phyloP scores from a whole-genome alignment of 2,329 filamentous ascomycete species.

The Colletotrichum shisoi region DNA sequence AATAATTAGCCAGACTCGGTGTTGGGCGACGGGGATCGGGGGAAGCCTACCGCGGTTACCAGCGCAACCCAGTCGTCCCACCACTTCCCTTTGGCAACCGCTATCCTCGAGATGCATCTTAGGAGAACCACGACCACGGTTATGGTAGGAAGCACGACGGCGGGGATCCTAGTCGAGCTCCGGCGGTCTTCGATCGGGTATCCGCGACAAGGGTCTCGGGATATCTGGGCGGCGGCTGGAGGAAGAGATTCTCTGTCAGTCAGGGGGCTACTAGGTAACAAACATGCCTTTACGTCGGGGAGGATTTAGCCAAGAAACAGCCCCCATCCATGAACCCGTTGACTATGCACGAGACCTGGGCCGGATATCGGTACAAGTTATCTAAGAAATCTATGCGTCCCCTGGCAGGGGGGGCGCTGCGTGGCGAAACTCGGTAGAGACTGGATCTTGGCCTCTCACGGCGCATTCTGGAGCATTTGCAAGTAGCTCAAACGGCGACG shows the following conservation, averaged over 20 bases:
- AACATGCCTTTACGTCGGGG: not conserved
- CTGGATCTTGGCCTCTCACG: constrained; percentile 12
- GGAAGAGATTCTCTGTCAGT: not conserved
- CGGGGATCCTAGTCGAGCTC: constrained; percentile 6
- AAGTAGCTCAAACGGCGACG: constrained; percentile 1
- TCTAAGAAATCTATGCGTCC: not conserved
- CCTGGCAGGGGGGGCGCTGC: not conserved
- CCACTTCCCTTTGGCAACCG: constrained; percentile 18
- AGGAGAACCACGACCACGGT: constrained; percentile 13
- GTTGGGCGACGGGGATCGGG: not conserved
- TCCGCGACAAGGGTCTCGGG: constrained; percentile 11
- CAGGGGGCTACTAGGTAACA: not conserved
- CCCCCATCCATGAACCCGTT: constrained; percentile 11
- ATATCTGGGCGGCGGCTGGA: constrained; percentile 1
- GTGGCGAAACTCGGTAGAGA: not conserved
- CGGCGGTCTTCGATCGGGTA: constrained; percentile 15
- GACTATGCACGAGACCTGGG: constrained; percentile 27
- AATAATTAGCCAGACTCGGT: not conserved
- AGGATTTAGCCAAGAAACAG: constrained; percentile 3
- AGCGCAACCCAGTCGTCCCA: constrained; percentile 36
- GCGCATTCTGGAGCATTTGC: constrained; percentile 18
- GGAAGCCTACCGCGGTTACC: constrained; percentile 9
- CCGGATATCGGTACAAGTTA: not conserved
- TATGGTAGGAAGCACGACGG: constrained; percentile 4
- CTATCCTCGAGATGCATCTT: constrained; percentile 15